Percentiles rank a stretch among this genome's conserved stretches.
phyloP scores from a whole-genome alignment of 352 stramenopile species.

The Globisporangium barbulae region DNA sequence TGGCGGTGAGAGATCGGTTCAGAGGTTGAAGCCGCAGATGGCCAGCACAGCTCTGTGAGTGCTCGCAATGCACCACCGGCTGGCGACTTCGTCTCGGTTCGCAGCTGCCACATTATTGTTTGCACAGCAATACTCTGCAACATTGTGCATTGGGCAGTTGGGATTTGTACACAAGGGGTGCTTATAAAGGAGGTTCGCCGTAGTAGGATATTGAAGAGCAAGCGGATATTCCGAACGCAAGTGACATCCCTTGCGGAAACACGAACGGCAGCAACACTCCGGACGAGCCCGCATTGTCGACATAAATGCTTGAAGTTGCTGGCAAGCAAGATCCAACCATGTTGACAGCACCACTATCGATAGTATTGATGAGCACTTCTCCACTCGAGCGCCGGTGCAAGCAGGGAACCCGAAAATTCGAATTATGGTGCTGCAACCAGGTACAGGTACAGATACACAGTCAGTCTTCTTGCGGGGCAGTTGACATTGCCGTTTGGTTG shows the following conservation, averaged over 20 bases:
- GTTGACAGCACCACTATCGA: too few relatives aligned
- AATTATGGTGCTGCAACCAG: too few relatives aligned
- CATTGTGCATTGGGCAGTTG: not conserved
- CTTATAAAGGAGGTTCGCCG: not conserved
- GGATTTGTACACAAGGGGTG: not conserved
- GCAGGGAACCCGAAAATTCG: too few relatives aligned
- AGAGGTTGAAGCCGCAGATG: not conserved
- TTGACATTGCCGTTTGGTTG: too few relatives aligned
- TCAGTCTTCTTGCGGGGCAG: too few relatives aligned
- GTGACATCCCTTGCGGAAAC: not conserved
- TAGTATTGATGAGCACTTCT: too few relatives aligned
- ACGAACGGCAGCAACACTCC: not conserved
- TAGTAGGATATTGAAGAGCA: not conserved
- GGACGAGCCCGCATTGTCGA: not conserved
- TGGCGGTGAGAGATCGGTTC: not conserved
- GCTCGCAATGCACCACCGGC: not conserved
- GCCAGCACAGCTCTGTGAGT: not conserved
- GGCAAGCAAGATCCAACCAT: too few relatives aligned
- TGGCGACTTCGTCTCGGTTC: not conserved
- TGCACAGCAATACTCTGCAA: not conserved
- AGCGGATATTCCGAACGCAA: not conserved
- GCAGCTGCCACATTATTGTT: not conserved
- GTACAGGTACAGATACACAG: too few relatives aligned
- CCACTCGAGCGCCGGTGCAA: too few relatives aligned
- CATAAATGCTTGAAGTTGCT: not conserved